Conservation (phyloP, 495 filamentous ascomycete genomes). For the Ramalina peruviana region DNA sequence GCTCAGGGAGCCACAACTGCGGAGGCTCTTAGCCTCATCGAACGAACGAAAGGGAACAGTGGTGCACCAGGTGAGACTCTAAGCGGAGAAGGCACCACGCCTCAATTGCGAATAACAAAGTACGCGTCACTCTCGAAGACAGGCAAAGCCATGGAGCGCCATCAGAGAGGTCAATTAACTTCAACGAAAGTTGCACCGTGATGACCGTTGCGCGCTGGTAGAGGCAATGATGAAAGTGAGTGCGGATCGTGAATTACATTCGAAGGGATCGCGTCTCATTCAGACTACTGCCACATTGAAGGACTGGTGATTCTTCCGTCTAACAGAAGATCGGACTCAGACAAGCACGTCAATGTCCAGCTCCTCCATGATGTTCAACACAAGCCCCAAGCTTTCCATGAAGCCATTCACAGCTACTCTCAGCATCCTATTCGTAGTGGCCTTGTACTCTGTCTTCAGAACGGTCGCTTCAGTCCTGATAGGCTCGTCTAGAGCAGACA, state of each 20-base stretch:
- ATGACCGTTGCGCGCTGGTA: too few species aligned
- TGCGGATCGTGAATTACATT: too few species aligned
- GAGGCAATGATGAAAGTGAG: too few species aligned
- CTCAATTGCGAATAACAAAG: neutral
- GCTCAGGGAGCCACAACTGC: neutral
- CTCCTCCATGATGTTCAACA: slow-evolving; percentile 76
- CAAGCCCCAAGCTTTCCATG: slow-evolving; percentile 75
- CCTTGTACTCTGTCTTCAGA: slow-evolving; percentile 64
- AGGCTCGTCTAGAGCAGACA: slow-evolving; percentile 8
- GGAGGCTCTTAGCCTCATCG: neutral
- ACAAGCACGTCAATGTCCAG: slow-evolving; percentile 71
- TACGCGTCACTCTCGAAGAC: neutral
- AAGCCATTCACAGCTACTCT: slow-evolving; percentile 97
- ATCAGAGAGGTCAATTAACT: neutral
- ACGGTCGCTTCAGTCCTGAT: slow-evolving; percentile 33
- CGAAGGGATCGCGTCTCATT: too few species aligned
- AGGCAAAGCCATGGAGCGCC: neutral
- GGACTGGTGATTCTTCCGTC: neutral
- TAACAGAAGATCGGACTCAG: neutral
- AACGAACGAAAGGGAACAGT: neutral
- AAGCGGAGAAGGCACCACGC: neutral
- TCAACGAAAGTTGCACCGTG: neutral
- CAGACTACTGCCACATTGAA: too few species aligned
- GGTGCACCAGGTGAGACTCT: neutral
- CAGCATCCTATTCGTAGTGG: slow-evolving; percentile 90